Evolutionary conservation across 129 eudicot genomes (phyloP), one percentile per base, ranked within the genome.

Genomic region (Saussurea involucrata): DNA sequence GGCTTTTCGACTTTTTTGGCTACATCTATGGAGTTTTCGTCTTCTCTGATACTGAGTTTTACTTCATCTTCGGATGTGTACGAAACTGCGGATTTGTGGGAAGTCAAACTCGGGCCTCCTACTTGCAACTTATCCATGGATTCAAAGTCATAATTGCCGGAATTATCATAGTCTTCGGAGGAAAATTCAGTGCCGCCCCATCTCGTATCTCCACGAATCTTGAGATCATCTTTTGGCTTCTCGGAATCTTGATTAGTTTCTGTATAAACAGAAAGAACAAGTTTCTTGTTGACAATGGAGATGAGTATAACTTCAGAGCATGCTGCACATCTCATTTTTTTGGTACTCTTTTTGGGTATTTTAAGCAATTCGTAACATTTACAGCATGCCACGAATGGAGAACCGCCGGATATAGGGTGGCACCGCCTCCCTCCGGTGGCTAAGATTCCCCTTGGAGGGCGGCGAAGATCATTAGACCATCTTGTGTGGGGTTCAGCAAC

Each of bases 361-460:
- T 92, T 83, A 37, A 95, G 89, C 84, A 92, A 72, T 77, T 95
- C 92, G 24, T 77, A 85, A 77, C 99, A 95, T 69, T 85, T 89
- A 77, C 74, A 55, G 81, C 99, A 95, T 10, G 92, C 76, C 27
- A 95, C 68, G 37, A 95, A 88, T 18, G 99, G 99, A 71, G 99
- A 92, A 57, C 99, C 99, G 21, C 97, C 95, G 49, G 91, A 92
- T 63, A 92, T 69, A 3, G 97, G 90, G 64, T 53, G 80, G 80
- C 92, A 92, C 37, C 72, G 84, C 46, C 70, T 82, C 40, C 84
- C 92, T 63, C 87, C 83, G 2, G 87, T 40, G 69, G 87, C 83
- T 42, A 88, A 76, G 44, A 81, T 76, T 65, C 81, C 89, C 73
- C 89, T 75, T 0, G 84, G 83, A 77, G 97, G 92, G 3, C 88